Percentiles rank a stretch among this genome's conserved stretches.
Evolutionary conservation across 129 eudicot genomes (phyloP).

Genomic region (Scalesia atractyloides): DNA sequence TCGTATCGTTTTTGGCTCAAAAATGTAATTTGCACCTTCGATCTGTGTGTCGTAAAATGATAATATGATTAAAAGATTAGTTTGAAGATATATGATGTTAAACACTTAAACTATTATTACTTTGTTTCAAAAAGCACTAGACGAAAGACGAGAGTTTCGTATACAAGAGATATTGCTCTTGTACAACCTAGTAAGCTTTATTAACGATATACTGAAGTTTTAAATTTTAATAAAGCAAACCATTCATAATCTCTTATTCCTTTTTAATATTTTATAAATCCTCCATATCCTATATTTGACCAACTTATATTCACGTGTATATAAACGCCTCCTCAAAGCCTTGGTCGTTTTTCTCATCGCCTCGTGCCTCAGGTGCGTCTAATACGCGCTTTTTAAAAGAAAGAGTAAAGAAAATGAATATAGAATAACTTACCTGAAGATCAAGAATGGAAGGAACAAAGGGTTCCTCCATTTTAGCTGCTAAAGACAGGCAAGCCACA

Average conservation of each 20-base stretch:
- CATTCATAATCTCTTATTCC: no score
- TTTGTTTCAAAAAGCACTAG: neutral
- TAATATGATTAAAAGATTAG: neutral
- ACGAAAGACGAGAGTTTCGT: no score
- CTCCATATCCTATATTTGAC: no score
- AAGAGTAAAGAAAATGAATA: neutral
- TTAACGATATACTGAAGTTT: no score
- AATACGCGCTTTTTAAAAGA: no score
- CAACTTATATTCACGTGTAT: no score
- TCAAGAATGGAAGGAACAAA: conserved; percentile 86
- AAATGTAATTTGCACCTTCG: conserved; percentile 75
- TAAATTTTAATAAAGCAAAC: neutral
- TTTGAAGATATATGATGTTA: neutral
- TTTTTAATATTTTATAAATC: no score
- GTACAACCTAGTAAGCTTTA: no score
- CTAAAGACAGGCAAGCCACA: conserved; percentile 88
- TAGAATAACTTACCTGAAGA: conserved; percentile 62
- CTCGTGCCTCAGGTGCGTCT: no score
- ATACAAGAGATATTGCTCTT: no score
- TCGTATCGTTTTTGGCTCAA: conserved; percentile 73
- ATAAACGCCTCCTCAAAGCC: no score
- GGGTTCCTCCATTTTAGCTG: conserved; percentile 99
- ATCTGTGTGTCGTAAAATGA: conserved; percentile 38
- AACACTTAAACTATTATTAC: neutral
- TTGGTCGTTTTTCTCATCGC: no score